A percentile compares a stretch with the other conserved stretches of the same genome.
These are phyloP conservation scores for Iris pallida DNA, from an alignment of 116 monocot species.

Conservation along the genomic window DNA sequence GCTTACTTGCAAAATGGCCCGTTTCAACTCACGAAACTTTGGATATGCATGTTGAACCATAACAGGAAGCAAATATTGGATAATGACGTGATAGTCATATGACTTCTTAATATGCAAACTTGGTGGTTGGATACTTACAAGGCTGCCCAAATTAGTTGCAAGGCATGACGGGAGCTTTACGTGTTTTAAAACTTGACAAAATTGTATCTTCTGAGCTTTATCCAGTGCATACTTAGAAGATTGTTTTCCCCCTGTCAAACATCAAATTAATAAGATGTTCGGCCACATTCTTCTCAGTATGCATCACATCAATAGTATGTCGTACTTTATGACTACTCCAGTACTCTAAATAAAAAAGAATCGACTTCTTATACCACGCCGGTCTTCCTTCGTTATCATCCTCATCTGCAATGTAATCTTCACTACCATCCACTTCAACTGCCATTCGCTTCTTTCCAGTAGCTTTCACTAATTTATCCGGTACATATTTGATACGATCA, in stretches of 20 bases:
- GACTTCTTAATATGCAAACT: not conserved
- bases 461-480: not conserved
- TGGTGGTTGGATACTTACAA: not conserved
- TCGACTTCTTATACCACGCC: not conserved
- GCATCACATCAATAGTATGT: not conserved
- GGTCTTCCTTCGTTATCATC: not conserved
- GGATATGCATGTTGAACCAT: not conserved
- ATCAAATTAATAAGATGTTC: not conserved
- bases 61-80: not conserved
- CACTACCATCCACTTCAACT: not conserved
- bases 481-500: slow-evolving; percentile 1
- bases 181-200: not conserved
- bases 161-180: not conserved
- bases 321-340: not conserved
- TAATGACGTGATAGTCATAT: not conserved
- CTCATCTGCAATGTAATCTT: not conserved
- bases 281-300: not conserved
- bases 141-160: not conserved
- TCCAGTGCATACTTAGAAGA: not conserved
- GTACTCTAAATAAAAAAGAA: not conserved
- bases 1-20: not conserved
- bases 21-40: not conserved
- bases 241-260: not conserved
- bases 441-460: not conserved
- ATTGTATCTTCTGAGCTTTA: not conserved